These are phyloP conservation scores for Turritis glabra DNA, from an alignment of 345 rosid species.

Conservation along the genomic window DNA sequence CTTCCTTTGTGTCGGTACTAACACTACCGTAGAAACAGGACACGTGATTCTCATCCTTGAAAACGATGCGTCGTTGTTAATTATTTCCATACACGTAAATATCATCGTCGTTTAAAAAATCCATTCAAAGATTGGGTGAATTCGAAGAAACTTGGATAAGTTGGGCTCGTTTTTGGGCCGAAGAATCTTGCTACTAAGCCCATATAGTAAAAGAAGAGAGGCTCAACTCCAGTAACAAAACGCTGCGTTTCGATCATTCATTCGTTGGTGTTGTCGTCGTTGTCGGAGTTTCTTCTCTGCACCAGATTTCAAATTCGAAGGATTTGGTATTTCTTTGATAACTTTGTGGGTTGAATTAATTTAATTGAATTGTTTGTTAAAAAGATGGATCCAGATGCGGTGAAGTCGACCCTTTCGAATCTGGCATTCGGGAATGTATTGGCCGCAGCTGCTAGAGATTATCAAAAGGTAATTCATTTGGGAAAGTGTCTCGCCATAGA, in stretches of 20 bases:
- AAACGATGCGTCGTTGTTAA: constrained; percentile 2
- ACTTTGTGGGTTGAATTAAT: too few species aligned
- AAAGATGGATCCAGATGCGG: constrained; percentile 71
- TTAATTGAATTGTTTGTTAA: background rate
- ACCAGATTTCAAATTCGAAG: constrained; percentile 17
- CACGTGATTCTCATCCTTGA: constrained; percentile 18
- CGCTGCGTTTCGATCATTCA: background rate
- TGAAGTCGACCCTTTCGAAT: constrained; percentile 80
- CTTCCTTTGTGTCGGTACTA: constrained; percentile 22
- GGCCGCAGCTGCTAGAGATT: constrained; percentile 97
- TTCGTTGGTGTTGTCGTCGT: background rate
- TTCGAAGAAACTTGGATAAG: background rate
- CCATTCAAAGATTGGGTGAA: background rate
- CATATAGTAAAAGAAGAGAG: background rate
- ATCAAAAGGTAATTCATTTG: constrained; percentile 53
- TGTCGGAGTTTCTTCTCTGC: background rate
- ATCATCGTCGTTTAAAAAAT: too few species aligned
- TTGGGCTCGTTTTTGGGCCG: background rate
- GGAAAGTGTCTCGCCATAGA: background rate
- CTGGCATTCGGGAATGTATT: constrained; percentile 86
- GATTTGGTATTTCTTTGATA: too few species aligned
- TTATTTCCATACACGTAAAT: constrained; percentile 2
- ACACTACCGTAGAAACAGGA: background rate
- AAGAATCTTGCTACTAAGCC: background rate
- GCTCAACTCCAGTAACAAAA: background rate